Base-by-base conservation (phyloP, 176 grass and related monocot genomes). In the Eremochloa ophiuroides region DNA sequence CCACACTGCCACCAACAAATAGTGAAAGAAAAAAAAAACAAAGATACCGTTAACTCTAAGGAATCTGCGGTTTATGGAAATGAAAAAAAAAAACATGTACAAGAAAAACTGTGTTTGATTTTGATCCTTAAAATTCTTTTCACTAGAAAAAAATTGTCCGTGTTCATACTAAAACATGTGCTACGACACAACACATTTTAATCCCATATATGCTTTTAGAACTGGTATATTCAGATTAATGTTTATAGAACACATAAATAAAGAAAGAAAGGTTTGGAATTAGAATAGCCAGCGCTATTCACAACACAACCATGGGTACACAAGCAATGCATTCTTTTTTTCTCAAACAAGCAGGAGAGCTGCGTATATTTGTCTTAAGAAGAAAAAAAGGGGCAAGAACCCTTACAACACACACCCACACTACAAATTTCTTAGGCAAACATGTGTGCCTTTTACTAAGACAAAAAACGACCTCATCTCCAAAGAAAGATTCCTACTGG, bases 1-100 rank as follows among this genome's bases (percentile, higher is more conserved):
- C 92, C 71, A 94, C 92, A 71, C 95, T 94, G 17, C 12, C 56
- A 86, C n/a, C 81, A 69, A 59, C 20, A 75, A 48, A 62, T 41
- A 9, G 33, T 42, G 50, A 78, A 48, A 80, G 30, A 44, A 1
- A 88, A 62, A 88, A 62, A 10, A 85, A 56, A 30, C 15, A 83
- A n/a, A 17, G 2, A 2, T 25, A 75, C 25, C 5, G 47, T 74
- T 48, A 69, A 51, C 13, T 64, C 15, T 10, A 77, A n/a, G 23
- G 37, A 62, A 18, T 75, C 78, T 34, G 46, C 31, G 30, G 71
- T 23, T 37, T 22, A 27, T 60, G n/a, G 29, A 37, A 23, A 34
- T 18, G 33, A n/a, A n/a, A n/a, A n/a, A 0, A 11, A 67, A 66
- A 9, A 31, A 33, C 31, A 22, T 2, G 2, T 55, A 47, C 13